Evolutionary conservation across 2,329 filamentous ascomycete species (phyloP).

Genomic region (Fusarium veterinarium): DNA sequence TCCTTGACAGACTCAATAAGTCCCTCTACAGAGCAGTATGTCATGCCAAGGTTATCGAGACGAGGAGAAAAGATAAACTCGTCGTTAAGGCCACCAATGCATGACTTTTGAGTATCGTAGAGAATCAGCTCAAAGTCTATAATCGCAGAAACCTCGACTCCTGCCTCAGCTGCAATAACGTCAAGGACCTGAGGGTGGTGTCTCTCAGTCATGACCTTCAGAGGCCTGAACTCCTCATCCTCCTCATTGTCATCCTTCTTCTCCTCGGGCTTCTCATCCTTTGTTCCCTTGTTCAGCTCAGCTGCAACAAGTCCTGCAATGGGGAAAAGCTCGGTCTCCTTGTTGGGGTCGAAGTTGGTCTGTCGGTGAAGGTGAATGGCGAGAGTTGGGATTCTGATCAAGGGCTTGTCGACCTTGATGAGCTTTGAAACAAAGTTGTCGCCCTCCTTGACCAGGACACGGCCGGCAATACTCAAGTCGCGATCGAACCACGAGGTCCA

Average conservation of each 20-base stretch:
- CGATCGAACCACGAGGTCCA: constrained; percentile 99
- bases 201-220: constrained; percentile 81
- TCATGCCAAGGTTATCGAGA: constrained; percentile 96
- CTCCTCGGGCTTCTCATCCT: constrained; percentile 55
- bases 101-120: constrained; percentile 93
- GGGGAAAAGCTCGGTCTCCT: constrained; percentile 94
- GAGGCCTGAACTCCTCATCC: constrained; percentile 73
- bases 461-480: constrained; percentile 89
- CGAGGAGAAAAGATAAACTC: constrained; percentile 97
- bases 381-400: constrained; percentile 91
- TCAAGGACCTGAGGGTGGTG: constrained; percentile 91
- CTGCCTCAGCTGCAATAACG: constrained; percentile 83
- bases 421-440: constrained; percentile 84
- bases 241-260: constrained; percentile 51
- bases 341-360: constrained; percentile 91
- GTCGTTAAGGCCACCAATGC: constrained; percentile 88
- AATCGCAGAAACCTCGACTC: constrained; percentile 75
- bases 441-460: constrained; percentile 81
- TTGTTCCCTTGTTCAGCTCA: constrained; percentile 83
- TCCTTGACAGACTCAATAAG: constrained; percentile 82
- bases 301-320: constrained; percentile 89
- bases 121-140: constrained; percentile 97
- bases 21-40: constrained; percentile 89
- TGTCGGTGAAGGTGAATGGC: constrained; percentile 94
- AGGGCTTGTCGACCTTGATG: constrained; percentile 89